These are phyloP conservation scores for Colletotrichum spinosum DNA, from an alignment of 2,329 filamentous ascomycete genomes.

Conservation along the genomic window DNA sequence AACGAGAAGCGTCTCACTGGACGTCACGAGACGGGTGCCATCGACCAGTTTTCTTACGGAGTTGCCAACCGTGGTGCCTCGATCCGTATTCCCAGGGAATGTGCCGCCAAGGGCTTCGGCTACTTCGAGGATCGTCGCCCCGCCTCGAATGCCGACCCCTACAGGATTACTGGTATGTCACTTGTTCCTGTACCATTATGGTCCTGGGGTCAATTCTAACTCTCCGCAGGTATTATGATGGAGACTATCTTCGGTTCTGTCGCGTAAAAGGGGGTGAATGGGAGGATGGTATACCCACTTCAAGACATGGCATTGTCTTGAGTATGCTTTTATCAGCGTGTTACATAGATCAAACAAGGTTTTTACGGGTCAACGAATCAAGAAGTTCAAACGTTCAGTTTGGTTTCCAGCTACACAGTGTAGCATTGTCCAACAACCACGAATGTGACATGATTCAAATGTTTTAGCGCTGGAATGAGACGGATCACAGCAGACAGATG, in stretches of 20 bases:
- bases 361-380: slow-evolving; percentile 35
- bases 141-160: slow-evolving; percentile 70
- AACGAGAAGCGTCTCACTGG: slow-evolving; percentile 96
- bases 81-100: slow-evolving; percentile 90
- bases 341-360: slow-evolving; percentile 37
- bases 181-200: background rate
- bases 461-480: too few relatives aligned
- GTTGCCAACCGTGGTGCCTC: slow-evolving; percentile 96
- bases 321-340: slow-evolving; percentile 38
- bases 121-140: slow-evolving; percentile 92
- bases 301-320: slow-evolving; percentile 29
- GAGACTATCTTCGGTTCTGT: slow-evolving; percentile 38
- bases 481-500: too few relatives aligned
- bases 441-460: background rate
- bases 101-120: slow-evolving; percentile 88
- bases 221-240: slow-evolving; percentile 31
- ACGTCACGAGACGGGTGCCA: slow-evolving; percentile 91
- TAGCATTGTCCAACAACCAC: background rate
- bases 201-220: background rate
- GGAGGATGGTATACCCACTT: slow-evolving; percentile 36
- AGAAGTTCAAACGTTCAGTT: slow-evolving; percentile 18
- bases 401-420: background rate
- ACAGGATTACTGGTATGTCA: slow-evolving; percentile 38
- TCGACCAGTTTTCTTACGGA: slow-evolving; percentile 93
- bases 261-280: slow-evolving; percentile 33